Base-by-base conservation (phyloP, 129 eudicot species). In the Chrysanthemum makinoi region DNA sequence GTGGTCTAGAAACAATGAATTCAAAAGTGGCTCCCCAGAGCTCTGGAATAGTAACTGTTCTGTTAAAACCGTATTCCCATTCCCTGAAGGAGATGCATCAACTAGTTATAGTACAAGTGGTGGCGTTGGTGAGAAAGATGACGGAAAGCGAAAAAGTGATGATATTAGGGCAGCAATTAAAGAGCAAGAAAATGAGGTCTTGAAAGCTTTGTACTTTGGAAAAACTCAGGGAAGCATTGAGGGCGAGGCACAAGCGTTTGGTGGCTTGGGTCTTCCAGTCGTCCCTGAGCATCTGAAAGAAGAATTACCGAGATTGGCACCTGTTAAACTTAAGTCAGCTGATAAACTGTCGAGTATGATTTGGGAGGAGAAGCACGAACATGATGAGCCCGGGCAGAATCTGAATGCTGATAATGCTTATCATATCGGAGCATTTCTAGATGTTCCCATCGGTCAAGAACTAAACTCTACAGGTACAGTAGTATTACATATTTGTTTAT, bases 381-480 rank as follows among this genome's bases (percentile, higher is more conserved):
- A 84, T 80, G 98, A 92, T 86, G 89, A 76, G 13, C 62, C 79
- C 35, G 84, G 83, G 17, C 91, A 89, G 80, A 75, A 78, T 65
- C 76, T 72, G 43, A 73, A 26, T 81, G 79, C 89, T 75, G 98
- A 92, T 68, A 85, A 77, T 66, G 50, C 85, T 65, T 85, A 70
- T 78, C 96, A 81, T 22, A 89, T 92, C 3, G 96, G 96, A 35
- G 89, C 98, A 2, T 92, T 80, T 89, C 77, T 92, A 28, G 98
- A 92, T 76, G 92, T 92, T 68, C 98, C 98, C 18, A 79, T 92
- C 61, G 98, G 96, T 57, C 95, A 92, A 72, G 96, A 92, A 70
- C 77, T 87, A 68, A 86, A 63, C 78, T 57, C 87, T 72, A 70
- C 91, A 85, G 98, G 98, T 92, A 79, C 59, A 83, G 30, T 70